Conservation (phyloP, 2,329 filamentous ascomycete genomes). For the Aspergillus felis region DNA sequence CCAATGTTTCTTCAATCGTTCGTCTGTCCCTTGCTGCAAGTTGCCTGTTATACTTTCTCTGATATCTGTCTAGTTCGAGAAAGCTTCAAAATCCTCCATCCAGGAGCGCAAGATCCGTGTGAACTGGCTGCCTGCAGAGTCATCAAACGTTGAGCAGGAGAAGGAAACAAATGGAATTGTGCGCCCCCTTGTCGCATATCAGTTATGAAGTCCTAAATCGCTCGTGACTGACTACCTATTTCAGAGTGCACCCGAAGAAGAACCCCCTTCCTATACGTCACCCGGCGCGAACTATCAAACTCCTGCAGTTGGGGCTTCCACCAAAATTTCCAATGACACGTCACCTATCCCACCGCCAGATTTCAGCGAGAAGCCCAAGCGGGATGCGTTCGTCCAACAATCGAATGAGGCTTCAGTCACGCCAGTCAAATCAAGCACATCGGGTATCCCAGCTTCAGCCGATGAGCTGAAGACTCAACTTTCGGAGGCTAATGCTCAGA, state of each 20-base stretch:
- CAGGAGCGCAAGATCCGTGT: constrained; percentile 97
- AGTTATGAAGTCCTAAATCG: neutral
- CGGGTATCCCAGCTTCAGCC: constrained; percentile 46
- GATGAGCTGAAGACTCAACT: constrained; percentile 71
- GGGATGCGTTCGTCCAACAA: constrained; percentile 40
- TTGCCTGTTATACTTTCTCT: constrained; percentile 5
- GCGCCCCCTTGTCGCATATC: constrained; percentile 13
- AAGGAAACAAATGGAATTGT: constrained; percentile 34
- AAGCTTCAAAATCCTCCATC: constrained; percentile 69
- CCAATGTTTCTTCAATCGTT: constrained; percentile 77
- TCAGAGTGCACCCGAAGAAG: constrained; percentile 36
- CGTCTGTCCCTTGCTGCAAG: constrained; percentile 33
- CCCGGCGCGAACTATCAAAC: constrained; percentile 49
- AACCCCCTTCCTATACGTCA: constrained; percentile 54
- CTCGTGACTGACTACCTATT: constrained; percentile 5
- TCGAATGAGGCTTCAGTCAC: constrained; percentile 28
- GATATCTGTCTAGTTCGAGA: constrained; percentile 60
- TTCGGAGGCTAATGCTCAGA: constrained; percentile 68
- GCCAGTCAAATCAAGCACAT: constrained; percentile 46
- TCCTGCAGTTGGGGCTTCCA: constrained; percentile 43
- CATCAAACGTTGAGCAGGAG: constrained; percentile 22
- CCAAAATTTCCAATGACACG: constrained; percentile 31
- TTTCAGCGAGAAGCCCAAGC: constrained; percentile 33
- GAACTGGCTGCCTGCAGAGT: constrained; percentile 67
- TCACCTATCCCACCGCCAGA: constrained; percentile 33